Evolutionary conservation across 306 rosid species (phyloP).

Genomic region (Amphicarpaea edgeworthii): DNA sequence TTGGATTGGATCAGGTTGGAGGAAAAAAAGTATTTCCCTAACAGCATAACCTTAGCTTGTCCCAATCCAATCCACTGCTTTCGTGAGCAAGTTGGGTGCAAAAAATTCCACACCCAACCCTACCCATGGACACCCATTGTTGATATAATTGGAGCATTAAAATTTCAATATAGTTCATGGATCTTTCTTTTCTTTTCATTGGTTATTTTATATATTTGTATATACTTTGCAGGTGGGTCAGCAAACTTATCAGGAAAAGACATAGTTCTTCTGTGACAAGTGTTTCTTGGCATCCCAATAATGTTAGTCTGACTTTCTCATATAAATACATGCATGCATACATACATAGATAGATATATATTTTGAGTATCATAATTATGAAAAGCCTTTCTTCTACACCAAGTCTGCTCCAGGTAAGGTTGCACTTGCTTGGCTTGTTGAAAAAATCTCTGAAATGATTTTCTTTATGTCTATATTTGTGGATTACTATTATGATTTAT

Average conservation of each 20-base stretch:
- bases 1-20: constrained; percentile 11
- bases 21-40: constrained; percentile 16
- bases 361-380: background rate
- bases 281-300: constrained; percentile 97
- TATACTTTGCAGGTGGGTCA: constrained; percentile 88
- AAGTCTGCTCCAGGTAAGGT: constrained; percentile 18
- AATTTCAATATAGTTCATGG: constrained; percentile 11
- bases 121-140: background rate
- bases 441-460: background rate
- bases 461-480: background rate
- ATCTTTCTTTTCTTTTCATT: constrained; percentile 13
- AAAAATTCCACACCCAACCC: background rate
- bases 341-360: background rate
- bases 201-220: constrained; percentile 28
- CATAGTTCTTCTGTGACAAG: constrained; percentile 93
- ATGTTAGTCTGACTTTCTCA: constrained; percentile 61
- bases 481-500: constrained; percentile 5
- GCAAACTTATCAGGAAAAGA: constrained; percentile 93
- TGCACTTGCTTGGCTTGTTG: constrained; percentile 37
- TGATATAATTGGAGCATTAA: constrained; percentile 10
- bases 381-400: constrained; percentile 23
- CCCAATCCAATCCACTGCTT: constrained; percentile 10
- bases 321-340: background rate
- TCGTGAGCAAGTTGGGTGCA: constrained; percentile 11
- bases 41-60: background rate